Evolutionary conservation across 2,329 filamentous ascomycete genomes (phyloP), one percentile per base, ranked within the genome.

Genomic region (Gyromitra esculenta): DNA sequence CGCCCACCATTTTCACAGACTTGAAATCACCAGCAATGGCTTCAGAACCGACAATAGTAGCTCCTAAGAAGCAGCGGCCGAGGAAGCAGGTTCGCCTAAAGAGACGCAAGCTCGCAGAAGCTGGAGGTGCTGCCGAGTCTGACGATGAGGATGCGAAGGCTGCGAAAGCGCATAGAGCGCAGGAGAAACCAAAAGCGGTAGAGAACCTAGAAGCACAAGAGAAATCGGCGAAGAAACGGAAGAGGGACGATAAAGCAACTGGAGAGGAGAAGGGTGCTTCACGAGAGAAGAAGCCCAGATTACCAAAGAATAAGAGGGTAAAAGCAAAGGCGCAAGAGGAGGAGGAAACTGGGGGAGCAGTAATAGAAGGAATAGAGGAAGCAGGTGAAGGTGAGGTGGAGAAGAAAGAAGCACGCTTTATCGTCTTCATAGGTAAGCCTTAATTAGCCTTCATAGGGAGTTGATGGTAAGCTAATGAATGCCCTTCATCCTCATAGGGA

Each of bases 351-450:
- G 43, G 81, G 79, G 73, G 79, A 80, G 50, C 69, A 8, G 57
- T 79, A 45, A 67, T 60, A n/a, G 73, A 74, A 37, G 78, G 25
- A 25, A 15, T 71, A 60, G 79, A 78, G 60, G 76, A 79, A 63
- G 69, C 62, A 56, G 74, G 77, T 41, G 77, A 79, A 37, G 77
- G 84, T 83, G 76, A 35, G 31, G 45, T n/a, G 3, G 52, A 39
- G 11, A 76, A 79, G 73, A 86, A 86, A 77, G 86, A 86, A 75
- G 83, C 86, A 15, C 88, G 91, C 76, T 93, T 93, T 85, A 93
- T 94, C 77, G 89, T 91, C 81, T 96, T 96, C 84, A 89, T 95
- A 79, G 91, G 89, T 89, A 84, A 25, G 85, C 31, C 18, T 21
- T 13, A n/a, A 21, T n/a, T 31, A n/a, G 15, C 7, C 50, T 25